Base-by-base conservation (phyloP, 1,284 basidiomycete genomes). In the Uromyces viciae-fabae region DNA sequence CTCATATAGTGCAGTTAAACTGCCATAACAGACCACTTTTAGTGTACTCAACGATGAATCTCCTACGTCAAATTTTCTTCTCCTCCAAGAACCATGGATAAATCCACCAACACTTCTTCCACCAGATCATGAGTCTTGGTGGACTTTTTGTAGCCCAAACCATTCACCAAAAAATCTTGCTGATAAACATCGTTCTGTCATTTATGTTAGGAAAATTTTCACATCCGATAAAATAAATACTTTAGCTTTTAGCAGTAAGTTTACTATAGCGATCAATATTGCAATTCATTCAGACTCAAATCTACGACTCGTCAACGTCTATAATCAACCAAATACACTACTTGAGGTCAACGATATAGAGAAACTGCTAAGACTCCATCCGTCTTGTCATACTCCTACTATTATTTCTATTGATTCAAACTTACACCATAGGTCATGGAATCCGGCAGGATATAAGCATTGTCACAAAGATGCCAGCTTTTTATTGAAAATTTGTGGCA, bases 101-200 rank as follows among this genome's bases (percentile, higher is more conserved):
- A 52, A 52, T 36, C 68, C 68, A 36, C 68, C 52, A 8, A 71
- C 68, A 0, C 33, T 22, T 22, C 28, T 52, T 15, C 68, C 68
- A 42, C 68, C 68, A n/a, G 28, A 71, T 31, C 68, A 71, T 33
- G 68, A 71, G 31, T 40, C 40, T 0, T 71, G 68, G 68, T 71
- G 68, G 68, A 52, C 43, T 15, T 19, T 71, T 31, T 71, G 33
- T 31, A 71, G 68, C 46, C 68, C 43, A 17, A 31, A 46, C 9
- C 68, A 71, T 31, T 11, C 0, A 2, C 68, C 68, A 1, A 71
- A 15, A 15, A 31, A 46, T 31, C 68, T 71, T 3, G 0, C n/a
- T 0, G 31, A 71, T 42, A 71, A 71, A 52, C 40, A 71, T 19
- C 17, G 28, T 31, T 19, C 46, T 0, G 40, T 52, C 3, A 28